Evolutionary conservation across 1,284 basidiomycete species (phyloP).

Genomic region (Heterobasidion occidentale): DNA sequence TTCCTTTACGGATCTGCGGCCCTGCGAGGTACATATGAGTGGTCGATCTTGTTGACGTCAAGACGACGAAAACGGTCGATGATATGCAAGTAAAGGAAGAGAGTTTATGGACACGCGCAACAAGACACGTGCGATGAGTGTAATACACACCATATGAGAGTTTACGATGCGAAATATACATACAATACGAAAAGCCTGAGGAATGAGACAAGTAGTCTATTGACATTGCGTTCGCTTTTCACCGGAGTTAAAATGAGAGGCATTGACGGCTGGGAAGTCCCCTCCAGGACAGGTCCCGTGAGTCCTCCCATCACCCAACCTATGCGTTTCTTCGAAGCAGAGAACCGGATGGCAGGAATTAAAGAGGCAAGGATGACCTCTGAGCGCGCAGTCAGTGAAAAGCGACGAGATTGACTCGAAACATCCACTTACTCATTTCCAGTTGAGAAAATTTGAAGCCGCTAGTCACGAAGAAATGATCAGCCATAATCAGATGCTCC

Average conservation of each 20-base stretch:
- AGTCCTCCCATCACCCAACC: neutral
- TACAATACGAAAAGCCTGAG: neutral
- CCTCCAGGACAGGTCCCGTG: neutral
- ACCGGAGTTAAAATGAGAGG: neutral
- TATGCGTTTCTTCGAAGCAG: neutral
- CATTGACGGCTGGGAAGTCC: neutral
- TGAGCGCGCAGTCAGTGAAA: neutral
- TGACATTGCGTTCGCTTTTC: neutral
- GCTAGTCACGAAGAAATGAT: neutral
- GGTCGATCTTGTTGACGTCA: no score
- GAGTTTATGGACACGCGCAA: no score
- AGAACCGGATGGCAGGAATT: neutral
- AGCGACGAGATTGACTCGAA: neutral
- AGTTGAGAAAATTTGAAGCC: conserved; percentile 4
- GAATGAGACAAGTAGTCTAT: neutral
- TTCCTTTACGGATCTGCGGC: no score
- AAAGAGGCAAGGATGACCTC: neutral
- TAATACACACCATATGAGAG: neutral
- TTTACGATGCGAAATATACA: neutral
- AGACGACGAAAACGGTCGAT: no score
- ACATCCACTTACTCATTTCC: conserved; percentile 1
- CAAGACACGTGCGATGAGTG: no score
- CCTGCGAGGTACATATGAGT: no score
- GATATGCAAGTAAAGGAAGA: no score
- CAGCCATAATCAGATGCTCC: neutral